phyloP scores from a whole-genome alignment of 257 asterid genomes.

The Dorcoceras hygrometricum region DNA sequence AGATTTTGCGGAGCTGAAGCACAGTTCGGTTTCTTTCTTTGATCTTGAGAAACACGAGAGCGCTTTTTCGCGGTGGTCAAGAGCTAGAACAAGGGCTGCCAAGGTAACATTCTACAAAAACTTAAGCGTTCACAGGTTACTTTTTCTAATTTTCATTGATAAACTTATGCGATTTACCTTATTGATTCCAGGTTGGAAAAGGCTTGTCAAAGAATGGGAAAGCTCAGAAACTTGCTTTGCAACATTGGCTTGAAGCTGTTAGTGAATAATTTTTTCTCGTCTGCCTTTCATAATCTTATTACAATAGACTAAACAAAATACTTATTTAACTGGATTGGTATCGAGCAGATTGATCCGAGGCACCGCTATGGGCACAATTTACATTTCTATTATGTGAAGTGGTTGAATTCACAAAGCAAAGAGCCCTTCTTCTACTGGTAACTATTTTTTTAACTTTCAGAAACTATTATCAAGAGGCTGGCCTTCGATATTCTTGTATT shows the following conservation, averaged over 20 bases:
- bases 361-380: background rate
- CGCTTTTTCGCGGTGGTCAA: conserved; percentile 40
- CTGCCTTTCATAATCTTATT: background rate
- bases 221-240: background rate
- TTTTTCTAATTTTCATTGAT: background rate
- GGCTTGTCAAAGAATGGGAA: background rate
- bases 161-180: background rate
- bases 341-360: background rate
- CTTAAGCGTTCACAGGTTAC: background rate
- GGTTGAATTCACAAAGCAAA: background rate
- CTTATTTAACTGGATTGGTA: background rate
- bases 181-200: background rate
- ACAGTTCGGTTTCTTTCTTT: conserved; percentile 38
- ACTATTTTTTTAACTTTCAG: background rate
- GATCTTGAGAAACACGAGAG: conserved; percentile 36
- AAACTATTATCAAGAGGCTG: background rate
- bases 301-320: too few species aligned
- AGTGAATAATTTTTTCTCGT: background rate
- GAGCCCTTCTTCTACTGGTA: conserved; percentile 1
- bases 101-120: conserved; percentile 23
- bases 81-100: conserved; percentile 39
- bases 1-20: conserved; percentile 33
- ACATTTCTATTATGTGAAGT: background rate
- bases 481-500: background rate
- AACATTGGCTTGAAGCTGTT: conserved; percentile 1